Percentiles rank a stretch among this genome's conserved stretches.
Conservation (phyloP, 2,329 filamentous ascomycete species). For the Boeremia lycopersici region DNA sequence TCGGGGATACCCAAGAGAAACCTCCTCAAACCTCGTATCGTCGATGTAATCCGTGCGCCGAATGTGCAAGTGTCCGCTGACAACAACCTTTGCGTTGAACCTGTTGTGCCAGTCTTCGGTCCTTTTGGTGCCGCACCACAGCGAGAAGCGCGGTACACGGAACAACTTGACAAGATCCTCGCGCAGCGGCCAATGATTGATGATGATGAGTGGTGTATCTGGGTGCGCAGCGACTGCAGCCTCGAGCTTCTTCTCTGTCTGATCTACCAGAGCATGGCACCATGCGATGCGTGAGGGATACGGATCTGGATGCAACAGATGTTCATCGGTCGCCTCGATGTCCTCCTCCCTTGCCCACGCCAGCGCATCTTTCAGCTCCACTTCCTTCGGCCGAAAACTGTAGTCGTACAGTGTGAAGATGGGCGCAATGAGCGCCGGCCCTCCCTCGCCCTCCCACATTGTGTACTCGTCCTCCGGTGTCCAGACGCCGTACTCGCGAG, state of each 20-base stretch:
- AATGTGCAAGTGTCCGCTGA: constrained; percentile 55
- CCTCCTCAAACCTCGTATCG: constrained; percentile 55
- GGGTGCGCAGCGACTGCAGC: constrained; percentile 37
- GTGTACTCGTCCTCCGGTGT: constrained; percentile 64
- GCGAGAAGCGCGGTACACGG: constrained; percentile 51
- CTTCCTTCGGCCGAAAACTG: constrained; percentile 59
- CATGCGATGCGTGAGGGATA: constrained; percentile 53
- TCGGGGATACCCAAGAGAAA: constrained; percentile 54
- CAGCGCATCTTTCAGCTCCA: constrained; percentile 56
- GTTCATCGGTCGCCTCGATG: constrained; percentile 55
- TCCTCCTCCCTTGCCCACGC: constrained; percentile 54
- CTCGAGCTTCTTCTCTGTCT: constrained; percentile 50
- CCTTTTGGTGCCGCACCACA: constrained; percentile 57
- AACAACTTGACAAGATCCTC: constrained; percentile 53
- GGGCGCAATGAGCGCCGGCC: constrained; percentile 58
- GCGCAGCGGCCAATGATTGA: constrained; percentile 56
- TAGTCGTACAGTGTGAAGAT: constrained; percentile 68
- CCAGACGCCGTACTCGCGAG: constrained; percentile 58
- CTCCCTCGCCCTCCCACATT: constrained; percentile 59
- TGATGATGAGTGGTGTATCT: constrained; percentile 49
- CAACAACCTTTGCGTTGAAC: constrained; percentile 55
- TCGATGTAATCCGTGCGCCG: constrained; percentile 55
- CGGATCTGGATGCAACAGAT: constrained; percentile 53
- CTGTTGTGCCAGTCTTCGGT: constrained; percentile 55
- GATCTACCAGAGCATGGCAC: constrained; percentile 51